Percentiles rank a stretch among this genome's conserved stretches.
These are phyloP conservation scores for Russula ochroleuca DNA, from an alignment of 768 basidiomycete genomes.

Conservation along the genomic window DNA sequence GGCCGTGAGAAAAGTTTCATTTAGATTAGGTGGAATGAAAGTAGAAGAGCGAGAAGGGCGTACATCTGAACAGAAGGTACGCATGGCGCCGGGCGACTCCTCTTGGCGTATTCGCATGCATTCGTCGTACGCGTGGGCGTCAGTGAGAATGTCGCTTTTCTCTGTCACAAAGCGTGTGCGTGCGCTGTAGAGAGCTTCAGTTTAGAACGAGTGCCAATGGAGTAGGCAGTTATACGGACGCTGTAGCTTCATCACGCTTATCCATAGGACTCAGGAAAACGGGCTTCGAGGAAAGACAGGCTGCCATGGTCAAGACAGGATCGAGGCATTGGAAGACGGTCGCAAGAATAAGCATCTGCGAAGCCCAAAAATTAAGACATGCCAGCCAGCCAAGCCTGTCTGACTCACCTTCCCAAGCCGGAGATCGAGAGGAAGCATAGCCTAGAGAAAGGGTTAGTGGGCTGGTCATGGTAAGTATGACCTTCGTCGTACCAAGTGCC, in stretches of 20 bases:
- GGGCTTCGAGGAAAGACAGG: slow-evolving; percentile 81
- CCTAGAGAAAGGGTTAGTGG: slow-evolving; percentile 40
- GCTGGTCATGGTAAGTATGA: not conserved
- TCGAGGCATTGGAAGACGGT: slow-evolving; percentile 79
- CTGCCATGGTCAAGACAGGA: slow-evolving; percentile 77
- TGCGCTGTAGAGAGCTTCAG: slow-evolving; percentile 46
- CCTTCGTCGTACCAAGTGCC: slow-evolving; percentile 55
- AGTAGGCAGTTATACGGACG: slow-evolving; percentile 38
- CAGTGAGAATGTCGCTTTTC: slow-evolving; percentile 83
- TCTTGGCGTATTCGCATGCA: slow-evolving; percentile 48
- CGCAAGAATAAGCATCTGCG: slow-evolving; percentile 83
- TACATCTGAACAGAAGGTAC: slow-evolving; percentile 70
- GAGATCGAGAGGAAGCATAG: slow-evolving; percentile 83
- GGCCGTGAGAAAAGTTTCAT: not conserved
- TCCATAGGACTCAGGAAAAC: slow-evolving; percentile 80
- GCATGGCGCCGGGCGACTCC: slow-evolving; percentile 44
- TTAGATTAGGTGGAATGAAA: not conserved
- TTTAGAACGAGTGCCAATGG: not conserved
- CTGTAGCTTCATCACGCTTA: slow-evolving; percentile 72
- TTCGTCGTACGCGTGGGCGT: slow-evolving; percentile 69
- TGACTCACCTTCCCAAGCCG: slow-evolving; percentile 70
- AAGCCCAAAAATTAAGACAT: not conserved
- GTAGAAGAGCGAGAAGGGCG: slow-evolving; percentile 18
- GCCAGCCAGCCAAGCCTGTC: not conserved
- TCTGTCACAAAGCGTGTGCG: slow-evolving; percentile 61